Base-by-base conservation (phyloP, 768 basidiomycete species). In the Stropharia rugosoannulata region DNA sequence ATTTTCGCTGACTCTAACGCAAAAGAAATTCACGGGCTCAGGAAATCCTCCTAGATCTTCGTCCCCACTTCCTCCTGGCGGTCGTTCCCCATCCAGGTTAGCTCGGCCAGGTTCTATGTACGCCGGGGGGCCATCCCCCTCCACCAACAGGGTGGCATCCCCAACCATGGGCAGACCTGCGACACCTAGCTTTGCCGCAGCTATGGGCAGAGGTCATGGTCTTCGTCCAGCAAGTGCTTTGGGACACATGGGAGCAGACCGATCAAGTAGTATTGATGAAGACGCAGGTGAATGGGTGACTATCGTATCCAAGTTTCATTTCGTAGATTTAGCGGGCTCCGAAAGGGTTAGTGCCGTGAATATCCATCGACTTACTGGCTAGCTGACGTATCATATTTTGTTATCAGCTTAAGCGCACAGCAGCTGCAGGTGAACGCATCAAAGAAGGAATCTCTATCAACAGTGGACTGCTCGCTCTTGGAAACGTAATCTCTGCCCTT, bases 371-470 rank as follows among this genome's bases (percentile, higher is more conserved):
- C 42, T 12, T 36, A 59, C 55, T 36, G 43, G 18, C 8, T 44
- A 55, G 15, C 39, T 59, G 47, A 51, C 53, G 58, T 18, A 54
- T 22, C 52, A 57, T 65, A 67, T 57, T 66, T 50, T 53, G 51
- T 56, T 35, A 25, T 40, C 63, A 94, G 90, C 80, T 99, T 45
- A 99, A 99, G 72, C 87, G 97, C 41, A 99, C 97, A 8, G 92
- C 95, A 0, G 97, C 96, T 4, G 88, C 87, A 8, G 97, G 97
- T 4, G 96, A 98, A 59, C 89, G 96, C 54, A 93, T 96, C 71
- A 98, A 94, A 70, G 97, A 98, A 74, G 96, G 96, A n/a, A 97
- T 97, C 51, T 94, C 93, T 27, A 98, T 98, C 76, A 99, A 99
- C 76, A 90, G 92, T 58, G 97, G 97, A 57, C 84, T 99, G 35